Conservation (phyloP, 2,329 filamentous ascomycete genomes). For the Pseudofabraea citricarpa region DNA sequence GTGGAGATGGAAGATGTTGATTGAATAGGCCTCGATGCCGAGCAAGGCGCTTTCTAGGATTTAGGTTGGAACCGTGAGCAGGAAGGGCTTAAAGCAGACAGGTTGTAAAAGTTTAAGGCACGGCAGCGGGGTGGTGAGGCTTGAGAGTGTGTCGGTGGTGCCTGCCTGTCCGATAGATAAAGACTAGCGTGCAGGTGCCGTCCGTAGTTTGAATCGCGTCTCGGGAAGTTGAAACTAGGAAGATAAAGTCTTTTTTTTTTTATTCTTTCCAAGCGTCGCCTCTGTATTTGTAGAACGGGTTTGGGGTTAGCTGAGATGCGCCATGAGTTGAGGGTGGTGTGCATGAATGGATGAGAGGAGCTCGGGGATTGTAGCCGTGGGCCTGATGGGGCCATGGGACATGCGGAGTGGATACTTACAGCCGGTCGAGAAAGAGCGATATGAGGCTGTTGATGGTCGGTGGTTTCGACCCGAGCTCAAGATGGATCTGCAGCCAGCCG, state of each 20-base stretch:
- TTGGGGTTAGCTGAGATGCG: conserved; percentile 8
- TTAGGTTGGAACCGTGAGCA: conserved; percentile 4
- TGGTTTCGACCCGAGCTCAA: conserved; percentile 16
- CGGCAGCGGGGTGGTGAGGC: neutral
- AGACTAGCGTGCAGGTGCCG: conserved; percentile 16
- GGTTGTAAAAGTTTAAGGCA: conserved; percentile 6
- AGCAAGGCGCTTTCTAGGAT: conserved; percentile 1
- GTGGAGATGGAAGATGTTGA: neutral
- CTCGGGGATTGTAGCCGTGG: no score
- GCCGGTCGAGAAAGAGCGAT: conserved; percentile 20
- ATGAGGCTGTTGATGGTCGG: conserved; percentile 23
- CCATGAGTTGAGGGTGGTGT: no score
- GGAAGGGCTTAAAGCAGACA: conserved; percentile 1
- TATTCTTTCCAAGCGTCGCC: conserved; percentile 6
- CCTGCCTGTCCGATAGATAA: conserved; percentile 11
- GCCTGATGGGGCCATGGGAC: no score
- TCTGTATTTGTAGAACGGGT: conserved; percentile 10
- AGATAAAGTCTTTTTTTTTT: conserved; percentile 19
- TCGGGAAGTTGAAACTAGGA: conserved; percentile 26
- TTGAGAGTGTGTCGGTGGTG: neutral
- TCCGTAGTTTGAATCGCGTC: conserved; percentile 18
- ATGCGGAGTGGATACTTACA: no score
- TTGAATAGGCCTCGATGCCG: neutral
- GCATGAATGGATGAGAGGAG: conserved; percentile 8
- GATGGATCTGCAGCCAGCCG: conserved; percentile 29